These are phyloP conservation scores for Mollisiaceae sp. DNA, from an alignment of 2,329 filamentous ascomycete genomes.

Conservation along the genomic window DNA sequence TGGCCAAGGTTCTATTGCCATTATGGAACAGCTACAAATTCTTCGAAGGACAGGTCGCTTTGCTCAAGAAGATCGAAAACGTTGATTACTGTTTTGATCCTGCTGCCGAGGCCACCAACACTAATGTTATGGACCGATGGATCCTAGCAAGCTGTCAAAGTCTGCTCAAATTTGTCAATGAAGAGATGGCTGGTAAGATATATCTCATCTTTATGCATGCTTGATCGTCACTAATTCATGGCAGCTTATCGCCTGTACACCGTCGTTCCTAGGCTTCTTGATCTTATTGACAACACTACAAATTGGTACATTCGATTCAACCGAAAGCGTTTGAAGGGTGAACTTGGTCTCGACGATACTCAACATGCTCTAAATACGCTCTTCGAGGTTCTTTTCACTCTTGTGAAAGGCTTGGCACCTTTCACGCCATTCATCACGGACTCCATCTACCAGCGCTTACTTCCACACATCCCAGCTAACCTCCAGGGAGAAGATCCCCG, in stretches of 20 bases:
- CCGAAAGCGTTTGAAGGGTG: slow-evolving; percentile 87
- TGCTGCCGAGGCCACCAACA: slow-evolving; percentile 73
- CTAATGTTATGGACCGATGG: slow-evolving; percentile 96
- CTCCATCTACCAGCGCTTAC: slow-evolving; percentile 85
- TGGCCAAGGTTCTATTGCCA: slow-evolving; percentile 87
- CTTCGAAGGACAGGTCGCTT: slow-evolving; percentile 84
- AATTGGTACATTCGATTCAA: slow-evolving; percentile 99
- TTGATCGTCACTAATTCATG: slow-evolving; percentile 19
- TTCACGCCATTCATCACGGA: slow-evolving; percentile 97
- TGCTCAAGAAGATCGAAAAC: slow-evolving; percentile 84
- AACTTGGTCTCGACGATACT: slow-evolving; percentile 84
- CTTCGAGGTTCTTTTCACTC: slow-evolving; percentile 89
- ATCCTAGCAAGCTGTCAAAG: slow-evolving; percentile 92
- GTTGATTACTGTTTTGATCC: slow-evolving; percentile 82
- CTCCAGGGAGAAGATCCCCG: slow-evolving; percentile 74
- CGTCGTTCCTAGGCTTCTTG: slow-evolving; percentile 82
- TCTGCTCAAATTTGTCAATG: slow-evolving; percentile 86
- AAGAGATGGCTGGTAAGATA: slow-evolving; percentile 80
- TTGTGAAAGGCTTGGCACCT: slow-evolving; percentile 86
- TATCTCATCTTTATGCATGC: not conserved
- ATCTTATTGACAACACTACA: slow-evolving; percentile 91
- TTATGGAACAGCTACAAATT: slow-evolving; percentile 98
- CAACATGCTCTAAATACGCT: slow-evolving; percentile 90
- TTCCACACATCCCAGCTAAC: slow-evolving; percentile 79
- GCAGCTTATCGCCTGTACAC: slow-evolving; percentile 81